Base-by-base conservation (phyloP, 2,329 filamentous ascomycete genomes). In the Penicillium freii region DNA sequence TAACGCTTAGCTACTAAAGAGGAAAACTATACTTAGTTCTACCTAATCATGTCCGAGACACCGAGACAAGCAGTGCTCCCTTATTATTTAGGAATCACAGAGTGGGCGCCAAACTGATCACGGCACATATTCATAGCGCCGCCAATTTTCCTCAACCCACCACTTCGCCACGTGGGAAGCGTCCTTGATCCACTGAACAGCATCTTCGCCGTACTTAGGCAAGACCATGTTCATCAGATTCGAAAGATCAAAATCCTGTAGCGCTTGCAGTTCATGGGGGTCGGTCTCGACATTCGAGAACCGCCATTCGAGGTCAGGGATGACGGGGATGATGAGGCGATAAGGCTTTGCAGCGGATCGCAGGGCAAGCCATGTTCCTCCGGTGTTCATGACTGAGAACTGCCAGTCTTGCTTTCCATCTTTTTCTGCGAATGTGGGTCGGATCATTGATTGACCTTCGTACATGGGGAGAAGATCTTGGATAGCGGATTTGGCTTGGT, bases 311-410 rank as follows among this genome's bases (percentile, higher is more conserved):
- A 80, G 88, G 50, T 91, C 89, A 71, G 95, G 90, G 67, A 90
- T 84, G 66, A 93, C 86, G 5, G 90, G 86, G 54, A 97, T 86
- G n/a, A 68, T 62, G 88, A 92, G 58, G 83, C 81, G 58, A 94
- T 83, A 73, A 53, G 74, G 79, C 92, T 91, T 68, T 87, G 86
- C 91, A 87, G 97, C 62, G 78, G 82, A n/a, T 86, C 87, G 74
- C 89, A 87, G 60, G 81, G 79, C 60, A 81, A 82, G 73, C 88
- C 87, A 67, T 8, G 70, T 68, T n/a, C 68, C 70, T 13, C 72
- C 72, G 1, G 72, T 66, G 52, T 73, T 74, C 57, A 74, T 73
- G 33, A 73, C 63, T 10, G 65, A 65, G 51, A 73, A 69, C 31
- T 73, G 69, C 72, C 72, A 74, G 34, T 66, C 64, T 23, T 66